Evolutionary conservation across 371 early-diverging fungal species (phyloP), one percentile per base, ranked within the genome.

Genomic region (Apophysomyces elegans): DNA sequence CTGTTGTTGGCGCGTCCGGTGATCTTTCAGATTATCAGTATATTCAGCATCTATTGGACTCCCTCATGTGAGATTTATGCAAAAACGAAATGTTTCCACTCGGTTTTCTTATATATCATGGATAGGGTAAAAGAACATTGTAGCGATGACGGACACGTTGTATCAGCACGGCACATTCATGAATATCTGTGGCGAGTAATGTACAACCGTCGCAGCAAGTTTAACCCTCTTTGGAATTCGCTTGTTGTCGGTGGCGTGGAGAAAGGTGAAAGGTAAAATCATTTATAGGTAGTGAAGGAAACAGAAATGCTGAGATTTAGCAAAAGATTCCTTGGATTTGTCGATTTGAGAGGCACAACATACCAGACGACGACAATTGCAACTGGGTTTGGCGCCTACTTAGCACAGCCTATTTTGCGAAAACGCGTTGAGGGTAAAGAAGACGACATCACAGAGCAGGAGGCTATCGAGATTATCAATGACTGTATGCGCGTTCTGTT

Each of bases 221-320:
- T 95, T 66, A 90, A 97, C 76, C 99, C 99, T 39, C 89, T 99
- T 59, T 98, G 98, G 96, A 96, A 99, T 84, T 86, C 92, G 45
- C 88, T 95, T 60, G 88, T 98, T 37, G 90, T 99, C 57, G 99
- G 93, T 43, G 99, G 99, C 37, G 67, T 93, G 37, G 83, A 95
- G 60, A 85, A 93, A 64, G 92, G 90, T 14, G 84, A 87, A 66
- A 75, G 75, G 79, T 86, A 82, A 44, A 72, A 32, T 37, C 11
- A 61, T 4, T 46, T 16, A 50, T 37, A 57, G 43, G 47, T 12
- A 35, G 35, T 43, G n/a, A 18, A 26, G 32, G 32, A 26, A 2
- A 1, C 32, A 2, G 32, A 3, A 26, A 26, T 26, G 32, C 32
- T 26, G 32, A 26, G 32, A 26, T 26, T 26, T 26, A 36, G 0